Percentiles rank a stretch among this genome's conserved stretches.
These are phyloP conservation scores for Macrophomina pseudophaseolina DNA, from an alignment of 2,329 filamentous ascomycete species.

Conservation along the genomic window DNA sequence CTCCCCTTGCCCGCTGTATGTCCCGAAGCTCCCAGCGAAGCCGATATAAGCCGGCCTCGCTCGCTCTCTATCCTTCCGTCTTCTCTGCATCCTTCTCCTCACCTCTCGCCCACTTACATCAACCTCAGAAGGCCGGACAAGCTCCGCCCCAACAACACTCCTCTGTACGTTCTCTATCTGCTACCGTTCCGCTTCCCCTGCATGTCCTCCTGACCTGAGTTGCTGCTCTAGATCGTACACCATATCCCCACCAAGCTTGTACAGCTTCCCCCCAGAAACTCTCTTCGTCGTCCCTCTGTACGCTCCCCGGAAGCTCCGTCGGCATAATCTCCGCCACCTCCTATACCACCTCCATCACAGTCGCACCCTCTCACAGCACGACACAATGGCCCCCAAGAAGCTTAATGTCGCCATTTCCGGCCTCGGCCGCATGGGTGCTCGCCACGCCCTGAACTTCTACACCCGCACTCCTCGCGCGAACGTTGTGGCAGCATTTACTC, in stretches of 20 bases:
- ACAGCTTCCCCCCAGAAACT: neutral
- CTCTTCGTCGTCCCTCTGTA: neutral
- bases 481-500: conserved; percentile 55
- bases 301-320: neutral
- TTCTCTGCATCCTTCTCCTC: neutral
- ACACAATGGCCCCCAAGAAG: conserved; percentile 44
- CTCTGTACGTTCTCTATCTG: conserved; percentile 1
- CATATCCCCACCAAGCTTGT: neutral
- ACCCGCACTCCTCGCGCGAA: conserved; percentile 52
- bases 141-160: neutral
- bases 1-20: neutral
- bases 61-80: neutral
- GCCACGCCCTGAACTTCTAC: conserved; percentile 55
- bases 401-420: conserved; percentile 53
- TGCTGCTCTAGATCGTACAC: neutral
- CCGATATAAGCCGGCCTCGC: conserved; percentile 9
- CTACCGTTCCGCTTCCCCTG: neutral
- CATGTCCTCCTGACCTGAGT: neutral
- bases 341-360: neutral
- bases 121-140: neutral
- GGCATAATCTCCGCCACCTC: conserved; percentile 19
- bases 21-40: neutral
- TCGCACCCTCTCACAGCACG: conserved; percentile 13
- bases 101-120: neutral
- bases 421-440: conserved; percentile 57